Conservation (phyloP, 306 rosid genomes). For the Vicia sativa region DNA sequence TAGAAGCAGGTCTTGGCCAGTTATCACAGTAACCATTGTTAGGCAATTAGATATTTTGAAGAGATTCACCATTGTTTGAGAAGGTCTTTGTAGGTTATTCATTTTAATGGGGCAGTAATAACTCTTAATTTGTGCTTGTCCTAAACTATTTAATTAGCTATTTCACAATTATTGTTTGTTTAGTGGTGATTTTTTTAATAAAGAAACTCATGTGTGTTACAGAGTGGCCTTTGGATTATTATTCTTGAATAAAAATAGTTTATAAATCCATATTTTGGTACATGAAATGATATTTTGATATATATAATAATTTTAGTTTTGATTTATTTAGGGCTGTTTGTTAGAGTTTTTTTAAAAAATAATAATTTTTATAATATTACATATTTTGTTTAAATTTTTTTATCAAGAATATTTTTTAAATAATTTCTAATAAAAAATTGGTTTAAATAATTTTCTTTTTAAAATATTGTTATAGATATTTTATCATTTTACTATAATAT, state of each 20-base stretch:
- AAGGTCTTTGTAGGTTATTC: background rate
- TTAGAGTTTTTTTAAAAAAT: no score
- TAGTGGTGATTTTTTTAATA: background rate
- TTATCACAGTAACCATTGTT: slow-evolving; percentile 54
- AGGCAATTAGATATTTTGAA: slow-evolving; percentile 35
- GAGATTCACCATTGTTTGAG: slow-evolving; percentile 27
- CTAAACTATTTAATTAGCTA: background rate
- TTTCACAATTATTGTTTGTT: background rate
- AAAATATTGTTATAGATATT: no score
- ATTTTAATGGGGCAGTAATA: slow-evolving; percentile 30
- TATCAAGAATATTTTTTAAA: no score
- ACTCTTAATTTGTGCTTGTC: slow-evolving; percentile 21
- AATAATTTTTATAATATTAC: no score
- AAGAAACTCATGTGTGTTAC: slow-evolving; percentile 3
- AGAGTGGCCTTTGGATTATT: background rate
- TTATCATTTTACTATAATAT: no score
- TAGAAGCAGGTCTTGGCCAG: slow-evolving; percentile 68
- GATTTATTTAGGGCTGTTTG: no score
- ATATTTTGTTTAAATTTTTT: no score
- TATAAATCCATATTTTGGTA: no score
- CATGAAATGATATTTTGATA: no score
- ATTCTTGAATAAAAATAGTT: background rate
- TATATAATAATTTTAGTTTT: no score
- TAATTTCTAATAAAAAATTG: no score
- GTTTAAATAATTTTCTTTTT: no score